These are phyloP conservation scores for Metarhizium sp. DNA, from an alignment of 2,329 filamentous ascomycete genomes.

Conservation along the genomic window DNA sequence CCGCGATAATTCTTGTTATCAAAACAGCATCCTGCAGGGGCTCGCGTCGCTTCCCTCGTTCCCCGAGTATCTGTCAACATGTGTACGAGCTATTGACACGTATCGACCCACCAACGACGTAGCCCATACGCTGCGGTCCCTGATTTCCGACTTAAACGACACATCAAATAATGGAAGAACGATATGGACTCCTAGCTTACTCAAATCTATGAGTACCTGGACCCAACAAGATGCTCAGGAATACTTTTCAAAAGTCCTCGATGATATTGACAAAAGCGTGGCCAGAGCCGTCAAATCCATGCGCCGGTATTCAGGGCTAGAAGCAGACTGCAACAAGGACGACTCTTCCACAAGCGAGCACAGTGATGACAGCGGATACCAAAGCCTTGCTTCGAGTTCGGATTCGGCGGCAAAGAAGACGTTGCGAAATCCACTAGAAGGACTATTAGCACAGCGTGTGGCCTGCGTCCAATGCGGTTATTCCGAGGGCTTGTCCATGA, in stretches of 20 bases:
- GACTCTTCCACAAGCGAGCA: slow-evolving; percentile 36
- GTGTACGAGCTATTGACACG: slow-evolving; percentile 22
- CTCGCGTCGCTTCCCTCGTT: slow-evolving; percentile 68
- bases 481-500: slow-evolving; percentile 81
- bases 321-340: slow-evolving; percentile 28
- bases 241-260: slow-evolving; percentile 85
- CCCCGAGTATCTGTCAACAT: slow-evolving; percentile 50
- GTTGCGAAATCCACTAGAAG: slow-evolving; percentile 72
- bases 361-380: slow-evolving; percentile 49
- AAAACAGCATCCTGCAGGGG: slow-evolving; percentile 88
- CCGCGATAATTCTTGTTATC: slow-evolving; percentile 92
- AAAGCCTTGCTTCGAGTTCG: slow-evolving; percentile 31
- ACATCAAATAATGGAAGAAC: slow-evolving; percentile 61
- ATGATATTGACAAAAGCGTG: slow-evolving; percentile 74
- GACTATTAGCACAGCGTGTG: slow-evolving; percentile 78
- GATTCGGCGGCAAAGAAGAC: slow-evolving; percentile 27
- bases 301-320: slow-evolving; percentile 27
- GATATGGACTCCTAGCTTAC: slow-evolving; percentile 69
- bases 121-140: slow-evolving; percentile 45
- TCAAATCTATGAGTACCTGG: slow-evolving; percentile 92
- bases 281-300: slow-evolving; percentile 31
- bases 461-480: slow-evolving; percentile 79
- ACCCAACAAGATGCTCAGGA: slow-evolving; percentile 97
- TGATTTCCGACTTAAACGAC: slow-evolving; percentile 63
- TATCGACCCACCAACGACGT: slow-evolving; percentile 24